Conservation (phyloP, 306 rosid species). For the Gillenia trifoliata region DNA sequence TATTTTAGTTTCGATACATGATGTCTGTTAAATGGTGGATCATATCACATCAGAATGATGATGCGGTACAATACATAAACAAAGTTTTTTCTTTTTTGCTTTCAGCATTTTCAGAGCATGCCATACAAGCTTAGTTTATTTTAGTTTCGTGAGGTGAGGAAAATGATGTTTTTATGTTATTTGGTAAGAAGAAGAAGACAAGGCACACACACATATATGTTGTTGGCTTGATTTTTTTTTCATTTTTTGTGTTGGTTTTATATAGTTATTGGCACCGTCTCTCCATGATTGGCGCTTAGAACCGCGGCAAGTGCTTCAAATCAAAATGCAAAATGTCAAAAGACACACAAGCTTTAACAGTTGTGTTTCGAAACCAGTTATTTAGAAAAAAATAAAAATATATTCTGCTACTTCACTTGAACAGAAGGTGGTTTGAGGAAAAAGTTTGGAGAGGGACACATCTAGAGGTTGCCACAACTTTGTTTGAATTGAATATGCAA, state of each 20-base stretch:
- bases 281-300: conserved; percentile 27
- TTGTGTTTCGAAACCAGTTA: conserved; percentile 23
- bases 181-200: neutral
- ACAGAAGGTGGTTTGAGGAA: conserved; percentile 5
- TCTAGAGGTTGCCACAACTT: conserved; percentile 32
- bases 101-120: neutral
- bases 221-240: neutral
- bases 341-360: conserved; percentile 26
- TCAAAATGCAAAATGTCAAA: conserved; percentile 32
- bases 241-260: neutral
- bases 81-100: neutral
- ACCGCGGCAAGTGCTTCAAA: conserved; percentile 12
- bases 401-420: neutral
- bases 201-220: neutral
- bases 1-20: no score
- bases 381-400: neutral
- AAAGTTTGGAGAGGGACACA: conserved; percentile 3
- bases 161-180: neutral
- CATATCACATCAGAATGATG: no score
- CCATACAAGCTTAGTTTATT: no score
- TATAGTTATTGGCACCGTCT: neutral
- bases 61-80: neutral
- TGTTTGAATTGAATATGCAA: conserved; percentile 11
- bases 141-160: neutral
- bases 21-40: neutral